These are phyloP conservation scores for Teratosphaeria pseudoeucalypti DNA, from an alignment of 2,329 filamentous ascomycete species.

Conservation along the genomic window DNA sequence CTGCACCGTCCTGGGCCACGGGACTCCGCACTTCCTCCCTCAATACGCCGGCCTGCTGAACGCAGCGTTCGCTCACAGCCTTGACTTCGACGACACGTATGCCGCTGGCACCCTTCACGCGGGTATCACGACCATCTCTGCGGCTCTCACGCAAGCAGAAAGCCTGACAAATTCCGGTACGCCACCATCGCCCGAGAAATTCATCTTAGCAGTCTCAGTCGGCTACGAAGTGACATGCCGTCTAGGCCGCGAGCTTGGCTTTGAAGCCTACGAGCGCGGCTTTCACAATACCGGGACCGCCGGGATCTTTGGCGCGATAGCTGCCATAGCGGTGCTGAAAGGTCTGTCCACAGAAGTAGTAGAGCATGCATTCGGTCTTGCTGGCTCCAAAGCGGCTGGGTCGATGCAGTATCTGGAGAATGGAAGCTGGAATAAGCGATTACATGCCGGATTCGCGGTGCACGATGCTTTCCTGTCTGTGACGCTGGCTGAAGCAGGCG, in stretches of 20 bases:
- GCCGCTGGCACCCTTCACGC: constrained; percentile 33
- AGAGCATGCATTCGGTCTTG: constrained; percentile 28
- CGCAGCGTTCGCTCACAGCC: constrained; percentile 32
- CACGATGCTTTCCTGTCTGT: constrained; percentile 30
- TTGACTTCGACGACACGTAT: constrained; percentile 39
- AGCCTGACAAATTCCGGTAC: not conserved
- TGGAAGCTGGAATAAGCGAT: constrained; percentile 29
- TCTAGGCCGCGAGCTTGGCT: constrained; percentile 25
- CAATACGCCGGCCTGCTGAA: constrained; percentile 35
- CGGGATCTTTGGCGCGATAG: constrained; percentile 29
- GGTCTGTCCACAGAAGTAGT: constrained; percentile 13
- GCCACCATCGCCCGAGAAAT: constrained; percentile 9
- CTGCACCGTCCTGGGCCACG: constrained; percentile 28
- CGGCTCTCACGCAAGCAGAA: constrained; percentile 27
- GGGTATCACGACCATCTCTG: constrained; percentile 31
- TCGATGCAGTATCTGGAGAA: constrained; percentile 32
- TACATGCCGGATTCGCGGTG: constrained; percentile 30
- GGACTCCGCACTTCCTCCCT: constrained; percentile 22
- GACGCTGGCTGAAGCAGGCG: constrained; percentile 26
- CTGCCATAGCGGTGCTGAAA: constrained; percentile 24
- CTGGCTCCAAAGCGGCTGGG: constrained; percentile 28
- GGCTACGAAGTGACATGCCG: constrained; percentile 28
- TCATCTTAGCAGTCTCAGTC: constrained; percentile 25
- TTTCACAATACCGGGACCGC: constrained; percentile 30
- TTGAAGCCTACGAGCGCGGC: constrained; percentile 26